phyloP scores from a whole-genome alignment of 2,329 filamentous ascomycete species.

The Aspergillus terreus region DNA sequence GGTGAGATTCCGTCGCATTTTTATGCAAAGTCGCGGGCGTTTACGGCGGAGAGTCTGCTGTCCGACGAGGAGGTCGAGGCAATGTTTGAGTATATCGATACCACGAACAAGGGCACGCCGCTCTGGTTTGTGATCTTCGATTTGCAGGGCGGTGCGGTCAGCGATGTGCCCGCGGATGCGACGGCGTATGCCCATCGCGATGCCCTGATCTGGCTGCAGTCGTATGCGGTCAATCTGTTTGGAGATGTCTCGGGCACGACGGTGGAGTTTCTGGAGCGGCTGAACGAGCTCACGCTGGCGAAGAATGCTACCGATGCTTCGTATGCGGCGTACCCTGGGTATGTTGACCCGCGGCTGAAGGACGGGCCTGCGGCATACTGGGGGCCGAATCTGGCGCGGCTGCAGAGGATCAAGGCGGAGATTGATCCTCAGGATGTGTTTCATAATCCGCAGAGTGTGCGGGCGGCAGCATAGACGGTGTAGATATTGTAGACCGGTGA shows the following conservation, averaged over 20 bases:
- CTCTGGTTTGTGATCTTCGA: conserved; percentile 62
- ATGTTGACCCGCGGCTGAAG: conserved; percentile 53
- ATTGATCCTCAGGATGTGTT: conserved; percentile 56
- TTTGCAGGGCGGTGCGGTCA: conserved; percentile 57
- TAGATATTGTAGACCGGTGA: not conserved
- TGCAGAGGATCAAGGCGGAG: conserved; percentile 50
- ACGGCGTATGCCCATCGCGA: conserved; percentile 62
- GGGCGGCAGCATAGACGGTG: not conserved
- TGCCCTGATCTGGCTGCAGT: conserved; percentile 60
- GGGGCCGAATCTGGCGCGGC: conserved; percentile 48
- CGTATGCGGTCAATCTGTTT: conserved; percentile 53
- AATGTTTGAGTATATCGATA: conserved; percentile 54
- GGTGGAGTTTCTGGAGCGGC: conserved; percentile 48
- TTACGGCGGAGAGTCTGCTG: conserved; percentile 49
- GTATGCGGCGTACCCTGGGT: conserved; percentile 62
- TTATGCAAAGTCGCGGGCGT: conserved; percentile 55
- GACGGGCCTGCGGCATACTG: conserved; percentile 53
- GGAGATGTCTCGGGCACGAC: conserved; percentile 42
- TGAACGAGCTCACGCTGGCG: conserved; percentile 42
- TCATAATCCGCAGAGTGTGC: conserved; percentile 54
- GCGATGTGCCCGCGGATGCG: conserved; percentile 51
- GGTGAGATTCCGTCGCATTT: conserved; percentile 50
- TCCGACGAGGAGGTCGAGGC: conserved; percentile 43
- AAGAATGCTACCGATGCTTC: conserved; percentile 18
- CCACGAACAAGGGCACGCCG: conserved; percentile 47